Base-by-base conservation (phyloP, 331 rosid genomes). In the Ulmus americana region DNA sequence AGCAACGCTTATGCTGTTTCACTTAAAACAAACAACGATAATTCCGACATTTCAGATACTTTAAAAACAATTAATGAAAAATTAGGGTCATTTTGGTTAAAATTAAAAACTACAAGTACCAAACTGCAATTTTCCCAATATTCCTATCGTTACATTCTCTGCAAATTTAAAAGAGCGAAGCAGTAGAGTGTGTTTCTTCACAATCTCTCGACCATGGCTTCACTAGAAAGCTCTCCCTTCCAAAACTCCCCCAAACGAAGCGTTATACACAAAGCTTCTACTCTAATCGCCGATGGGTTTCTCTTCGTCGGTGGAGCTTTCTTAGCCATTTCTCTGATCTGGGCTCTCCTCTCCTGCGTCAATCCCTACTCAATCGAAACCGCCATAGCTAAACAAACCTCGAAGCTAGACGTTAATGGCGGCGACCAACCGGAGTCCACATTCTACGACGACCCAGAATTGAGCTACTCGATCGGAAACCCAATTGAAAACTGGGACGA, bases 231-330 rank as follows among this genome's bases (percentile, higher is more conserved):
- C 22, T 54, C 80, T 4, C 71, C 46, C 5, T 43, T 35, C 4
- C 61, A 61, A 20, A 10, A 42, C 13, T 11, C 56, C 12, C 68
- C 55, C 28, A 63, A 63, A 51, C 55, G 22, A 67, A 13, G 6
- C 44, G 54, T 10, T 13, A 4, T 63, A 11, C 41, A 13, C 68
- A 46, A 47, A 63, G 53, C 68, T 44, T 46, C 28, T 15, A 56
- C 57, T 53, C 72, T 80, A 53, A 82, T 88, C 95, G 76, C 85
- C 67, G 94, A 88, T 13, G 76, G 79, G 2, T 73, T 79, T 6
- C 83, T 89, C 76, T 89, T 86, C 79, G 61, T 89, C 57, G 81
- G 70, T 8, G 98, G 98, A n/a, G 95, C 87, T 54, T 69, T 85
- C 11, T 59, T 86, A 3, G 90, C 95, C 7, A 80, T 92, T 18